Conservation (phyloP, 352 stramenopile species). For the Pythium rhizo-oryzae region DNA sequence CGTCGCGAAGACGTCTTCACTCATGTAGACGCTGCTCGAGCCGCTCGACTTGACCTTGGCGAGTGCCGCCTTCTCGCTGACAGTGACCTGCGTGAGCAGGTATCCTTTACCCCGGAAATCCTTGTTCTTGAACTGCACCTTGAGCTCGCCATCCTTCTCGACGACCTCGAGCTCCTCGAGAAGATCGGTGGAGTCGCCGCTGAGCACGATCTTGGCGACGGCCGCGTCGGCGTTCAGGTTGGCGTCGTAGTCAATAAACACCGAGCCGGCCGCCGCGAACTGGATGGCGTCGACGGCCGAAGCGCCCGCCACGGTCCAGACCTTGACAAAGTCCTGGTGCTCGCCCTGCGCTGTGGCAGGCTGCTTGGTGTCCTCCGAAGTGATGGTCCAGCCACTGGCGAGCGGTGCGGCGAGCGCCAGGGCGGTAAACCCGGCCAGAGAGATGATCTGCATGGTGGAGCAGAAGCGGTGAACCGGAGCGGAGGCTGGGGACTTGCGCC, state of each 20-base stretch:
- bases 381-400: conserved; percentile 24
- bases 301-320: conserved; percentile 19
- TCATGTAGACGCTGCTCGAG: conserved; percentile 44
- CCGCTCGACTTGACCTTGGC: conserved; percentile 45
- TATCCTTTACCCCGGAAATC: conserved; percentile 46
- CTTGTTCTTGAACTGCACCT: conserved; percentile 55
- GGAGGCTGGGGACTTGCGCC: not conserved
- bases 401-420: not conserved
- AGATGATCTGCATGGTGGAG: conserved; percentile 23
- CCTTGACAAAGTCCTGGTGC: conserved; percentile 26
- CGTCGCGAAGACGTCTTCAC: conserved; percentile 24
- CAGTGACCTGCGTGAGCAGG: conserved; percentile 54
- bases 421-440: conserved; percentile 1
- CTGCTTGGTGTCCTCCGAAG: conserved; percentile 13
- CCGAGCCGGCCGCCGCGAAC: conserved; percentile 12
- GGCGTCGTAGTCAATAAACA: conserved; percentile 26
- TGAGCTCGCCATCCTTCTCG: conserved; percentile 44
- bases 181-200: conserved; percentile 55
- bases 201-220: conserved; percentile 54
- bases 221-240: conserved; percentile 13
- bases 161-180: conserved; percentile 50
- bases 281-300: conserved; percentile 11
- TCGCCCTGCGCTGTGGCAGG: conserved; percentile 6
- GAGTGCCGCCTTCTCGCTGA: conserved; percentile 39
- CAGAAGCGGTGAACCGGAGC: not conserved